These are phyloP conservation scores for Mortierella sp. DNA, from an alignment of 371 early-diverging fungal genomes.

Conservation along the genomic window DNA sequence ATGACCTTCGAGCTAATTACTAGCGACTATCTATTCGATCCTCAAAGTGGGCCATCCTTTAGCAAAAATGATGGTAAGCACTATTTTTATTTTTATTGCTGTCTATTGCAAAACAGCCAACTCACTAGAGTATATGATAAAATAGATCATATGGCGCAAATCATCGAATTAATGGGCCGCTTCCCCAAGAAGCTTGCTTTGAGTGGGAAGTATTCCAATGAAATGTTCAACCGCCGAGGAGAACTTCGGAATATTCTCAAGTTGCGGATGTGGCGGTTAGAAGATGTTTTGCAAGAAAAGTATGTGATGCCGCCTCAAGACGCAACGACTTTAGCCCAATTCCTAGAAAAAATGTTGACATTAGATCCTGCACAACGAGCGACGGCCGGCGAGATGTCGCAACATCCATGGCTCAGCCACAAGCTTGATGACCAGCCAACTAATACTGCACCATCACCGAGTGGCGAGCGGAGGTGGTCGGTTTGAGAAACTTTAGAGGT, in stretches of 20 bases:
- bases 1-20: conserved; percentile 94
- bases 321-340: conserved; percentile 29
- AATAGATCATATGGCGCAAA: conserved; percentile 96
- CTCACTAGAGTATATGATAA: not conserved
- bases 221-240: conserved; percentile 58
- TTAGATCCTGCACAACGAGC: conserved; percentile 42
- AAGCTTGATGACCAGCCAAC: not conserved
- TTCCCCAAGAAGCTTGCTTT: conserved; percentile 71
- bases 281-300: conserved; percentile 71
- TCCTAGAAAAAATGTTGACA: conserved; percentile 32
- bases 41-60: conserved; percentile 84
- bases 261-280: conserved; percentile 84
- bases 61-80: conserved; percentile 90
- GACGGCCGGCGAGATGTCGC: conserved; percentile 28
- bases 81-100: conserved; percentile 8
- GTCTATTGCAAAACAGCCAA: not conserved
- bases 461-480: conserved; percentile 20
- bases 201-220: conserved; percentile 50
- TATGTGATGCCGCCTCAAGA: conserved; percentile 33
- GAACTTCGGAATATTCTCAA: conserved; percentile 89
- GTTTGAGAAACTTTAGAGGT: conserved; percentile 5
- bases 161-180: conserved; percentile 91
- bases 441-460: not conserved
- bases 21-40: conserved; percentile 94
- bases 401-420: conserved; percentile 33